phyloP scores from a whole-genome alignment of 805 yeast species.

The Sungouiella blattae region DNA sequence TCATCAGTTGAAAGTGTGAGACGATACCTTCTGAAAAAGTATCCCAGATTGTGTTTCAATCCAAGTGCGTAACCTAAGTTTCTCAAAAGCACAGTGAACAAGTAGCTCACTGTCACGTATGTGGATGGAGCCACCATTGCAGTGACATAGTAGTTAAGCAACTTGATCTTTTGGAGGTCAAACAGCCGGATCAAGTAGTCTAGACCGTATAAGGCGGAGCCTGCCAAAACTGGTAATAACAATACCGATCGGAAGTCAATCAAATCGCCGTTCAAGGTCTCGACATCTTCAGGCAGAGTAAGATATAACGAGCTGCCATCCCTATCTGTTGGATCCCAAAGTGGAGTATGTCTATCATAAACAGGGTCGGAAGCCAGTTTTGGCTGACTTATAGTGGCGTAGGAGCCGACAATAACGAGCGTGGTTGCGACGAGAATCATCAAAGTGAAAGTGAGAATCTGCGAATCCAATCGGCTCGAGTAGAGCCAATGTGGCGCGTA shows the following conservation, averaged over 20 bases:
- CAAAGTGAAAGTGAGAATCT: neutral
- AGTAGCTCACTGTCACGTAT: constrained; percentile 23
- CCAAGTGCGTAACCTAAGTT: constrained; percentile 22
- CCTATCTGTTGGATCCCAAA: constrained; percentile 23
- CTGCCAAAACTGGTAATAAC: constrained; percentile 44
- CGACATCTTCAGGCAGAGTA: constrained; percentile 7
- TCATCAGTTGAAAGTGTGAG: constrained; percentile 39
- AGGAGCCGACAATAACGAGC: constrained; percentile 17
- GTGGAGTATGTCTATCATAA: constrained; percentile 9
- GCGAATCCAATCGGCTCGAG: too few species aligned
- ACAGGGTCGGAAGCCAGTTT: constrained; percentile 21
- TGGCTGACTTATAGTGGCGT: constrained; percentile 22
- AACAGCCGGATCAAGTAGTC: constrained; percentile 34
- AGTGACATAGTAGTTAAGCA: constrained; percentile 34
- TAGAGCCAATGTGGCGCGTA: constrained; percentile 3
- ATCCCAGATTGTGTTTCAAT: constrained; percentile 17
- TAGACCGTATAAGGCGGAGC: constrained; percentile 32
- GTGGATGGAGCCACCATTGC: constrained; percentile 31
- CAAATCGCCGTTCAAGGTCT: constrained; percentile 3
- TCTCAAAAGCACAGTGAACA: constrained; percentile 24
- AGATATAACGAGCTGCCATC: constrained; percentile 16
- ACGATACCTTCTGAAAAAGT: constrained; percentile 34
- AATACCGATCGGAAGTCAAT: constrained; percentile 27
- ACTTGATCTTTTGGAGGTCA: constrained; percentile 25
- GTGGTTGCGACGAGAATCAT: constrained; percentile 24